A percentile compares a stretch with the other conserved stretches of the same genome.
Evolutionary conservation across 2,329 filamentous ascomycete species (phyloP).

Genomic region (Colletotrichum cereale): DNA sequence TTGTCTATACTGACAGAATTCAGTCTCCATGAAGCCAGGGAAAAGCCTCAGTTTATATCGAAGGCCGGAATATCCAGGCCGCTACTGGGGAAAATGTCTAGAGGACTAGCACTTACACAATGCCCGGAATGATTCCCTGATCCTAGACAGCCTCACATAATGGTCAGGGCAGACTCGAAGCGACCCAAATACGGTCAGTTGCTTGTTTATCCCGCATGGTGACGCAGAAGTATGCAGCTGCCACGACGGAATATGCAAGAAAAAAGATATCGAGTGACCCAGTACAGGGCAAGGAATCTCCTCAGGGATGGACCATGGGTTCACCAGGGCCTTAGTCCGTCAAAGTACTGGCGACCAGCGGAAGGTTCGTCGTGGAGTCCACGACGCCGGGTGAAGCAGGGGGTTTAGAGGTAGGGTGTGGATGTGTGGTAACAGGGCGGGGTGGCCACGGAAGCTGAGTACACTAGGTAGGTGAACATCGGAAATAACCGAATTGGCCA

Average conservation of each 20-base stretch:
- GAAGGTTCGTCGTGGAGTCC: conserved; percentile 9
- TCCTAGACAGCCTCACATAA: conserved; percentile 31
- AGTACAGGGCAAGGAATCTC: not conserved
- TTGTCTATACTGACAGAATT: not conserved
- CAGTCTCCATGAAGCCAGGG: not conserved
- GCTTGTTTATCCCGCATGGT: conserved; percentile 26
- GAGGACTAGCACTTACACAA: not conserved
- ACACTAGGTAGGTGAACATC: conserved; percentile 9
- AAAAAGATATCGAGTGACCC: conserved; percentile 7
- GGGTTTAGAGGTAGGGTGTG: not conserved
- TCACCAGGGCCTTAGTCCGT: not conserved
- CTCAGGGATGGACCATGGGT: conserved; percentile 1
- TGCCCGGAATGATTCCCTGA: conserved; percentile 1
- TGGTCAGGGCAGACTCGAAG: conserved; percentile 38
- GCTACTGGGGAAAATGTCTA: not conserved
- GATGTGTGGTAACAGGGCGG: not conserved
- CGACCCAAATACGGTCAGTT: conserved; percentile 22
- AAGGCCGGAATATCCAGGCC: conserved; percentile 20
- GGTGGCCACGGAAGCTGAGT: conserved; percentile 13
- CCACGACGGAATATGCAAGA: conserved; percentile 24
- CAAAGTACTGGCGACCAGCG: conserved; percentile 6
- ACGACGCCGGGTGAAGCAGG: conserved; percentile 7
- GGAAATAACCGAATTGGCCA: not conserved
- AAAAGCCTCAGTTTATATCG: conserved; percentile 25
- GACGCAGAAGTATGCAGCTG: conserved; percentile 34